Base-by-base conservation (phyloP, 78 protist genomes). In the Speleostelium caveatum region DNA sequence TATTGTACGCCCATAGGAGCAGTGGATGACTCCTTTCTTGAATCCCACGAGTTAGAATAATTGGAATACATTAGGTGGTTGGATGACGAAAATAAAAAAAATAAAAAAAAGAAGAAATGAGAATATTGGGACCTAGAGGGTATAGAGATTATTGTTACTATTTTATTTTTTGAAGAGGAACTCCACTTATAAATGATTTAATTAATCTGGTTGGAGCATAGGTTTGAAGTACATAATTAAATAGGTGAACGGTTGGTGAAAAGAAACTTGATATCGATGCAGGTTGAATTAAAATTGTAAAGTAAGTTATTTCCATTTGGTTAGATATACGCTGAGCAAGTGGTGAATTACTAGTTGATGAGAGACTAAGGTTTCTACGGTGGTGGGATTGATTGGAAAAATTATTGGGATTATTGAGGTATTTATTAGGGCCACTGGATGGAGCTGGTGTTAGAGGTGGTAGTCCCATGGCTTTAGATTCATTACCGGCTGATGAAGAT, bases 171-270 rank as follows among this genome's bases (percentile, higher is more conserved):
- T 12, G 24, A 49, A 49, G 8, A 8, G 8, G 24, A 8, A 49
- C 55, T 0, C 75, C 75, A 55, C 36, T 69, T 19, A 69, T 42
- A 30, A 69, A 69, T 21, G 53, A 69, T 42, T 69, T 69, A 6
- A 45, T 33, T n/a, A 69, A 42, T 42, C 36, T 38, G 33, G 56
- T 24, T 14, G 75, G 75, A 45, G 36, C 61, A 69, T 69, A 69
- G 1, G 59, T 69, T 28, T 53, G 22, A 24, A 69, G 39, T 0
- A 45, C 36, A 28, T 69, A 24, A 42, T 69, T 55, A 42, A 69
- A 42, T 42, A 69, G 19, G 58, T 69, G 75, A 42, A 69, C 42
- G 10, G 75, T 69, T 69, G 75, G 75, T 28, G 36, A 42, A 69
- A 69, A 69, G 75, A 69, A 69, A 26, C 38, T 69, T 38, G 59